Evolutionary conservation across 306 rosid genomes (phyloP).

Genomic region (Vachellia pachyceras): DNA sequence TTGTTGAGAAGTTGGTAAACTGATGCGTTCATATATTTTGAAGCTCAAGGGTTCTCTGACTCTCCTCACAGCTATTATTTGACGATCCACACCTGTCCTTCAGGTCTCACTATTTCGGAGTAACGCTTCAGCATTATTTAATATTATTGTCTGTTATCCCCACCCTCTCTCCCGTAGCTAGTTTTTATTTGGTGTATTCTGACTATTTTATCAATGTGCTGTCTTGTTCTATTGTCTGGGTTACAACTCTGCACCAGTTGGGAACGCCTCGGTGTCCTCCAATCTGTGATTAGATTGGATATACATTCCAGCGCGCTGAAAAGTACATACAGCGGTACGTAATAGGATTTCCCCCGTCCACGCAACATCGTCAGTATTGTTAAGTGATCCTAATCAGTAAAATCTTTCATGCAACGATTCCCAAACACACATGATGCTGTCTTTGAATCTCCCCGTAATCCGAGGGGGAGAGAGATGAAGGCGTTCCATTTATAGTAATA

Average conservation of each 20-base stretch:
- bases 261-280: background rate
- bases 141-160: background rate
- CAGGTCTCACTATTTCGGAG: background rate
- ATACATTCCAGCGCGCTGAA: background rate
- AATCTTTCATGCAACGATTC: no score
- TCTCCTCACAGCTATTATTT: background rate
- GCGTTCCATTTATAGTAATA: no score
- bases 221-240: conserved; percentile 11
- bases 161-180: background rate
- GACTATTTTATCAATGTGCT: background rate
- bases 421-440: no score
- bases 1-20: no score
- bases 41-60: background rate
- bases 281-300: background rate
- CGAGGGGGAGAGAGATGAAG: no score
- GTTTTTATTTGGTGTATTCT: background rate
- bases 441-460: no score
- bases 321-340: conserved; percentile 13
- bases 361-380: background rate
- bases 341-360: background rate
- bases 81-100: background rate
- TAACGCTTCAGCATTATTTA: background rate
- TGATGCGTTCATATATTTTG: background rate
- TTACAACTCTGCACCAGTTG: conserved; percentile 7
- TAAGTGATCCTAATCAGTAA: no score